A percentile compares a stretch with the other conserved stretches of the same genome.
phyloP scores from a whole-genome alignment of 176 grass and related monocot genomes.

The Puccinellia tenuiflora region DNA sequence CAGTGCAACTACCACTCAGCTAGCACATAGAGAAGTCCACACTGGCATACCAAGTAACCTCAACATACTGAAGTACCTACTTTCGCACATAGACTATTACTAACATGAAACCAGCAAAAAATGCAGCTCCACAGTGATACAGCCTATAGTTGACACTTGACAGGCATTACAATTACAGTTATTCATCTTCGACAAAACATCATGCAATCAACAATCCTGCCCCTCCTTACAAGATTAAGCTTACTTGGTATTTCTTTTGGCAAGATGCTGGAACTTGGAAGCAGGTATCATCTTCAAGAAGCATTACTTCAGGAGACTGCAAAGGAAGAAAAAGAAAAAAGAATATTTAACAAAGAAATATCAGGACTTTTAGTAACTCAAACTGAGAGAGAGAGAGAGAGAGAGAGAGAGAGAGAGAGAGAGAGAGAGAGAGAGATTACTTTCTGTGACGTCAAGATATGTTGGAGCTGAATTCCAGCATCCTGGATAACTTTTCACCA shows the following conservation, averaged over 20 bases:
- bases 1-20: not conserved
- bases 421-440: slow-evolving; percentile 7
- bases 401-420: not conserved
- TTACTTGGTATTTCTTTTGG: slow-evolving; percentile 32
- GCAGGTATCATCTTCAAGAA: slow-evolving; percentile 20
- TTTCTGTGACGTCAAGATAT: not conserved
- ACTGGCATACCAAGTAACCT: not conserved
- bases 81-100: not conserved
- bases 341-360: slow-evolving; percentile 2
- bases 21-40: not conserved
- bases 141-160: slow-evolving; percentile 6
- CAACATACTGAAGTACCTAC: slow-evolving; percentile 7
- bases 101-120: slow-evolving; percentile 31
- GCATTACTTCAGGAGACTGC: slow-evolving; percentile 27
- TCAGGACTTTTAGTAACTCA: not conserved
- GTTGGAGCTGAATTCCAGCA: slow-evolving; percentile 1
- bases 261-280: slow-evolving; percentile 11
- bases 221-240: slow-evolving; percentile 17
- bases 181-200: slow-evolving; percentile 14
- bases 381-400: not conserved
- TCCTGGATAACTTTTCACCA: not conserved
- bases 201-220: not conserved
- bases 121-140: slow-evolving; percentile 12
- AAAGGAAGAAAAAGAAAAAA: not conserved
- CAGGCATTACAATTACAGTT: slow-evolving; percentile 15